These are phyloP conservation scores for Ulota crispa DNA, from an alignment of 225 moss, liverwort and hornwort species.

Conservation along the genomic window DNA sequence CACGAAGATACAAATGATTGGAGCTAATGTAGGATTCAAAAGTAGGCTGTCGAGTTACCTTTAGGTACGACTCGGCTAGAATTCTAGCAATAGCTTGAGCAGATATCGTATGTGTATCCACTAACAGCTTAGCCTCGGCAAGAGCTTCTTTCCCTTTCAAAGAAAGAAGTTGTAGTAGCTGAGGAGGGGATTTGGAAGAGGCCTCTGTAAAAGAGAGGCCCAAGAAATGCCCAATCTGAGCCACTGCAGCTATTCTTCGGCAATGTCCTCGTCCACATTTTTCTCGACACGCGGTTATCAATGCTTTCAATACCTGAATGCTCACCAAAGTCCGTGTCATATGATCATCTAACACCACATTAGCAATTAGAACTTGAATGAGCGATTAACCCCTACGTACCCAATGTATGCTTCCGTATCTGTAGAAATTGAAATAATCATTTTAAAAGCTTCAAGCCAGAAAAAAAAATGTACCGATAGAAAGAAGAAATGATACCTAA, in stretches of 20 bases:
- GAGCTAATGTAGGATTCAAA: neutral
- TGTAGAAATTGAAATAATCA: neutral
- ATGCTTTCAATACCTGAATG: constrained; percentile 62
- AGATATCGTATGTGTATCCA: constrained; percentile 77
- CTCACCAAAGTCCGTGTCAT: constrained; percentile 18
- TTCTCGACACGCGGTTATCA: constrained; percentile 73
- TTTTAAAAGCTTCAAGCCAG: neutral
- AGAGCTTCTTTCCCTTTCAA: constrained; percentile 93
- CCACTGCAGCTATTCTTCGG: constrained; percentile 86
- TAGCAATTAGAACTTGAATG: neutral
- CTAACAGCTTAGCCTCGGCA: constrained; percentile 80
- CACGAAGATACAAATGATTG: neutral
- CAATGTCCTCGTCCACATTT: constrained; percentile 80
- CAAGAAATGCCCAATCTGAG: constrained; percentile 73
- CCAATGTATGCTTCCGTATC: neutral
- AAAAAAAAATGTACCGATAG: neutral
- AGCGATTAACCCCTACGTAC: neutral
- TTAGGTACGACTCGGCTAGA: constrained; percentile 92
- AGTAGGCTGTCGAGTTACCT: constrained; percentile 36
- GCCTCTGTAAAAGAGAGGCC: constrained; percentile 75
- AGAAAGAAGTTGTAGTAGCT: constrained; percentile 90
- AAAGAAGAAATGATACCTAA: neutral
- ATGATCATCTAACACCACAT: neutral
- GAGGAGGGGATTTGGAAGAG: constrained; percentile 64
- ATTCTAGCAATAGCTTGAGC: constrained; percentile 86